Evolutionary conservation across 75 land plant species (phyloP), one percentile per base, ranked within the genome.

Genomic region (Ceratopteris richardii): DNA sequence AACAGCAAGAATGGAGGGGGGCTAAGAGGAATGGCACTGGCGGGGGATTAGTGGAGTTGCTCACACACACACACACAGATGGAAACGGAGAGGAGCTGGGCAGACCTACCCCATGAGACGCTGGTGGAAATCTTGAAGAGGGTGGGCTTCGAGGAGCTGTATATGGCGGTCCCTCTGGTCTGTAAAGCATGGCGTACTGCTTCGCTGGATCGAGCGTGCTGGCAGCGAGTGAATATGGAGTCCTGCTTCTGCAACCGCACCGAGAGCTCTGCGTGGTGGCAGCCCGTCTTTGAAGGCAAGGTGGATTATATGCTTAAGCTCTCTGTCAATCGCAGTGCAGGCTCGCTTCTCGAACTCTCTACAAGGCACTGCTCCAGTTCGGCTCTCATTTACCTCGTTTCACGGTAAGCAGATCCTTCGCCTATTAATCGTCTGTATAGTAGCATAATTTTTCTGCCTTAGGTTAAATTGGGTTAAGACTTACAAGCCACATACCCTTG

Each of bases 281-380:
- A 66, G 1, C 70, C 72, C n/a, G 83, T 59, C 30, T 88, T 88
- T 54, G 81, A 88, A 67, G 29, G 61, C 40, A 66, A 48, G 51
- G 72, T 88, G 17, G 86, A 88, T 58, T 42, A 57, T 55, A 79
- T 88, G 83, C 62, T 85, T 33, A 55, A 64, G 27, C 51, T 66
- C 19, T 81, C 64, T 9, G 76, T 65, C 31, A 61, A 56, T 4
- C 73, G 80, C 57, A 67, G 82, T 47, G 50, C 22, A 23, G 81
- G 77, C 0, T 23, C 25, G 10, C 58, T 88, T n/a, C 44, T 51
- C 19, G 77, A 79, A 70, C 68, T 88, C 51, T 63, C 72, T 24
- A 66, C 69, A 41, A 47, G 88, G 12, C 89, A 85, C 69, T 84
- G 94, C 77, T 82, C 94, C 7, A 80, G 82, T 58, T 54, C 44